Evolutionary conservation across 1,284 basidiomycete species (phyloP), one percentile per base, ranked within the genome.

Genomic region (Neolentinus lepideus): DNA sequence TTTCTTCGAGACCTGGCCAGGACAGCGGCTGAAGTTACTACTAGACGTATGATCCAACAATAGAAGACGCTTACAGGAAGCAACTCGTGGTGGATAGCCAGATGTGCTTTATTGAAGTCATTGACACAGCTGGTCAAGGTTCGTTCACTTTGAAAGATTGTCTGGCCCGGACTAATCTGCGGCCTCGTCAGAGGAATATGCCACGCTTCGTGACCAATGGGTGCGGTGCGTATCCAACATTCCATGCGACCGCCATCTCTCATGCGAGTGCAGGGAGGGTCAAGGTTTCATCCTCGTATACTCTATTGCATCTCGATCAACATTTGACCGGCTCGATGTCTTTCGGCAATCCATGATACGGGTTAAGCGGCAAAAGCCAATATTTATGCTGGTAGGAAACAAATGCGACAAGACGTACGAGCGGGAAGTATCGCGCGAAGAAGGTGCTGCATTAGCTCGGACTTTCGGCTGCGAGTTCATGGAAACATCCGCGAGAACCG

Each of bases 211-310:
- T 62, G 96, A 99, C 78, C 96, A 99, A 73, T 99, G 97, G 93
- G 97, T 99, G 63, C 84, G 92, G 91, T 94, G 60, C 69, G 89
- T 79, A 53, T 50, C 52, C 47, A 50, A 52, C 24, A 55, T 45
- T n/a, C 53, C 29, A 27, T 48, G 27, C n/a, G 36, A 12, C 47
- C 25, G 56, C 53, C 26, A 31, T 58, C 54, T 36, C 51, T 57
- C 21, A 48, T 52, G 59, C 59, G 47, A 33, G 55, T 58, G 35
- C 75, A 94, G 96, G 53, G 97, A 98, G 70, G 96, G 97, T 60
- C 94, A 99, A 75, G 97, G 96, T 10, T 99, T 99, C 75, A 89
- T 99, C 61, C 84, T 99, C 57, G 97, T 99, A 57, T 99, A 99
- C 76, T 97, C 94, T 54, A 98, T 99, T 70, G 93, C 94, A 54